phyloP scores from a whole-genome alignment of 768 basidiomycete genomes.

The Dendrothele bispora region DNA sequence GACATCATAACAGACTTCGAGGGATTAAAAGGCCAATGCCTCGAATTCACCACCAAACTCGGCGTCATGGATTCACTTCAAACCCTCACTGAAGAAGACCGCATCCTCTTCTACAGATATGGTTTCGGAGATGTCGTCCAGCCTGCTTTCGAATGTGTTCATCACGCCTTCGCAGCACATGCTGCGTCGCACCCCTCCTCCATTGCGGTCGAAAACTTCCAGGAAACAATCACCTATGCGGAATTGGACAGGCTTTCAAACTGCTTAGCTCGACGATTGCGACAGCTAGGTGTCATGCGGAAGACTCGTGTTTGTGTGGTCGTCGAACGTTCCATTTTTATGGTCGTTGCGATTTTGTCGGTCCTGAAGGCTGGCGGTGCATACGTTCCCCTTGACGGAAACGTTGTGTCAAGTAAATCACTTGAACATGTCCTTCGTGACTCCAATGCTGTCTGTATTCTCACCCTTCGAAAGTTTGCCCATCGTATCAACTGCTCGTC shows the following conservation, averaged over 20 bases:
- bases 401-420: conserved; percentile 54
- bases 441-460: conserved; percentile 40
- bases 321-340: conserved; percentile 51
- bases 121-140: conserved; percentile 38
- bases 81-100: conserved; percentile 40
- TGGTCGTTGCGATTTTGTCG: conserved; percentile 54
- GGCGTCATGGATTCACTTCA: conserved; percentile 13
- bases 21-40: too few relatives aligned
- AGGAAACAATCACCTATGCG: conserved; percentile 46
- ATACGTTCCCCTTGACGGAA: conserved; percentile 60
- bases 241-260: conserved; percentile 51
- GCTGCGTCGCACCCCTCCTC: conserved; percentile 39
- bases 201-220: conserved; percentile 51
- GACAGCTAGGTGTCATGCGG: conserved; percentile 39
- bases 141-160: conserved; percentile 48
- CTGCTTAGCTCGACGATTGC: conserved; percentile 44
- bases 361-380: conserved; percentile 58
- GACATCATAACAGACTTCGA: too few relatives aligned
- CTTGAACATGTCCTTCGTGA: conserved; percentile 51
- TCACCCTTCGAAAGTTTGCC: conserved; percentile 42
- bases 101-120: conserved; percentile 42
- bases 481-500: conserved; percentile 31
- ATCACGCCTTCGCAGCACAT: conserved; percentile 54
- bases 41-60: too few relatives aligned
- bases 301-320: conserved; percentile 57